Evolutionary conservation across 441 rosid species (phyloP).

Genomic region (Erysimum pusillum): DNA sequence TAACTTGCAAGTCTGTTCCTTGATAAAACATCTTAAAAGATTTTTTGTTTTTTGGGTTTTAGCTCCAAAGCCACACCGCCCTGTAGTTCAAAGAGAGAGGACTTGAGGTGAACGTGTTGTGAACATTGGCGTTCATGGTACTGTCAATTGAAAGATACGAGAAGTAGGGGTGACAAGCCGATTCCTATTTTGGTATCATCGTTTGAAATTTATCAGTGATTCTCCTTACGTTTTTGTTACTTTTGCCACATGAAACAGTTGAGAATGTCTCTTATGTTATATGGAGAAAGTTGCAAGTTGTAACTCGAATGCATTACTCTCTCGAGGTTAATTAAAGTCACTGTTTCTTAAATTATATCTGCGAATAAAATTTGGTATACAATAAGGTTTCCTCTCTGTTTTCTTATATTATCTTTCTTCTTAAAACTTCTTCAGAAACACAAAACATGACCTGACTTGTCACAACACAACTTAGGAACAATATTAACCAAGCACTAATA

Average conservation of each 20-base stretch:
- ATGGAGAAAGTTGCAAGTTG: too few relatives aligned
- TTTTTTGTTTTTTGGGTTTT: constrained; percentile 31
- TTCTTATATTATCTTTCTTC: background rate
- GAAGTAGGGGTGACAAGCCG: background rate
- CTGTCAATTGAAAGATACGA: background rate
- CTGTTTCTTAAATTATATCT: too few relatives aligned
- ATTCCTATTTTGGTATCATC: background rate
- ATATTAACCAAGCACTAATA: background rate
- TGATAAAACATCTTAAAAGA: background rate
- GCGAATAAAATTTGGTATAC: too few relatives aligned
- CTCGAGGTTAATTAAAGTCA: too few relatives aligned
- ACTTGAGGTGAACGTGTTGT: constrained; percentile 23
- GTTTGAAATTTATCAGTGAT: background rate
- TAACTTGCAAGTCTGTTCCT: background rate
- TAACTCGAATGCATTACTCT: too few relatives aligned
- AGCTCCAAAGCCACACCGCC: constrained; percentile 83
- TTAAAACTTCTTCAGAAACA: background rate
- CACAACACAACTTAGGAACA: too few relatives aligned
- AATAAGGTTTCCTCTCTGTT: background rate
- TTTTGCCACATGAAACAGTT: background rate
- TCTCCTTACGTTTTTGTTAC: background rate
- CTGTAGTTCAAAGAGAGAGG: constrained; percentile 52
- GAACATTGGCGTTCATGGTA: background rate
- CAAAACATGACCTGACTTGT: background rate
- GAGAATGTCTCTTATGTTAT: too few relatives aligned